Base-by-base conservation (phyloP, 192 early-diverging fungal species). In the Coemansia furcata region DNA sequence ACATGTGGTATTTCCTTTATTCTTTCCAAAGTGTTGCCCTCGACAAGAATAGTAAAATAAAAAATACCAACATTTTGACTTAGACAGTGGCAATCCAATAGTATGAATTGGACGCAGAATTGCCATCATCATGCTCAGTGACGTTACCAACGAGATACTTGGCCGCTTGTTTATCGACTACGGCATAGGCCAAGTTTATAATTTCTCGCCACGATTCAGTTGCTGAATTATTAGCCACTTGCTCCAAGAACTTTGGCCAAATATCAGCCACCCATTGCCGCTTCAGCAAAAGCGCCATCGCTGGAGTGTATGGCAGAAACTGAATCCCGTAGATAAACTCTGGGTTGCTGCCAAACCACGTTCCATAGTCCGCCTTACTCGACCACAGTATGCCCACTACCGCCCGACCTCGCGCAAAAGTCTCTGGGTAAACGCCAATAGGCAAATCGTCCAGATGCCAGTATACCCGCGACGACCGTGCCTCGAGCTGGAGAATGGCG, bases 291-390 rank as follows among this genome's bases (percentile, higher is more conserved):
- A 80, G 62, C 4, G 71, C 60, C n/a, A 68, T 54, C 14, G 79
- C 78, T 2, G 85, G 83, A 1, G 81, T 83, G 57, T 76, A 74
- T 2, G 85, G 85, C 47, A 86, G 37, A 38, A 83, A 62, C 69
- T 86, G 85, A 63, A 86, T 86, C 6, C 83, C 83, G 39, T 80
- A 74, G 32, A 86, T 83, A 65, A 65, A 84, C 65, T 80, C 84
- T 40, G 71, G 75, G 29, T 85, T 80, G 21, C 30, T 52, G 3
- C 83, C 80, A 47, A 81, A 81, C 33, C 68, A 85, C 11, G 78
- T 81, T 9, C 76, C 63, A 61, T 65, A 78, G 43, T 81, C 84
- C 2, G 39, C 65, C 62, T 85, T 85, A 71, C 63, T 78, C 35
- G 75, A 72, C 83, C 83, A 85, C 65, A 84, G 44, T 33, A 86